A percentile compares a stretch with the other conserved stretches of the same genome.
These are phyloP conservation scores for Calonectria henricotiae DNA, from an alignment of 2,329 filamentous ascomycete species.

Conservation along the genomic window DNA sequence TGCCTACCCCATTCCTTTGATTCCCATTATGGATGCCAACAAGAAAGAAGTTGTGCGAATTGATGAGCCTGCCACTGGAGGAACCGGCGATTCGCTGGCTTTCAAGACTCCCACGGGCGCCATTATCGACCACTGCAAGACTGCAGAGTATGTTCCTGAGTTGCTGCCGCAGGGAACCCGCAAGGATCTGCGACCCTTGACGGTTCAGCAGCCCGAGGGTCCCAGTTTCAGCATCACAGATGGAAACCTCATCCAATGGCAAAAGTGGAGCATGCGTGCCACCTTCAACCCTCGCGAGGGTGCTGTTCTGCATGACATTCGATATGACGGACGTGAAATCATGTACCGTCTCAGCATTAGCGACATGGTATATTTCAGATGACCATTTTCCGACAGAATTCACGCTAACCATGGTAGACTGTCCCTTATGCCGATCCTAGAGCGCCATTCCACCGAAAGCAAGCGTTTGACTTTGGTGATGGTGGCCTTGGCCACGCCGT, in stretches of 20 bases:
- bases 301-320: slow-evolving; percentile 78
- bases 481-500: slow-evolving; percentile 76
- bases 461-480: slow-evolving; percentile 81
- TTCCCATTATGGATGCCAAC: slow-evolving; percentile 60
- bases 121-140: slow-evolving; percentile 54
- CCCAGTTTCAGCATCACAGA: slow-evolving; percentile 62
- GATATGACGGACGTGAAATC: slow-evolving; percentile 77
- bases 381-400: accelerated
- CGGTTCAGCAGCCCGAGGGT: slow-evolving; percentile 60
- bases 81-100: slow-evolving; percentile 49
- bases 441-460: slow-evolving; percentile 75
- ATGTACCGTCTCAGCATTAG: slow-evolving; percentile 77
- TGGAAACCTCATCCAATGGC: slow-evolving; percentile 68
- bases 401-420: slow-evolving; percentile 42
- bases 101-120: slow-evolving; percentile 41
- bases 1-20: slow-evolving; percentile 68
- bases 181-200: slow-evolving; percentile 73
- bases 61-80: slow-evolving; percentile 57
- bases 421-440: slow-evolving; percentile 79
- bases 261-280: slow-evolving; percentile 79
- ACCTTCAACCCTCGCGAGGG: slow-evolving; percentile 81
- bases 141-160: slow-evolving; percentile 62
- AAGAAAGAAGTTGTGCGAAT: slow-evolving; percentile 56
- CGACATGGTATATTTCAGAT: slow-evolving; percentile 72
- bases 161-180: slow-evolving; percentile 61